phyloP scores from a whole-genome alignment of 768 basidiomycete species.

The Suillus subaureus region DNA sequence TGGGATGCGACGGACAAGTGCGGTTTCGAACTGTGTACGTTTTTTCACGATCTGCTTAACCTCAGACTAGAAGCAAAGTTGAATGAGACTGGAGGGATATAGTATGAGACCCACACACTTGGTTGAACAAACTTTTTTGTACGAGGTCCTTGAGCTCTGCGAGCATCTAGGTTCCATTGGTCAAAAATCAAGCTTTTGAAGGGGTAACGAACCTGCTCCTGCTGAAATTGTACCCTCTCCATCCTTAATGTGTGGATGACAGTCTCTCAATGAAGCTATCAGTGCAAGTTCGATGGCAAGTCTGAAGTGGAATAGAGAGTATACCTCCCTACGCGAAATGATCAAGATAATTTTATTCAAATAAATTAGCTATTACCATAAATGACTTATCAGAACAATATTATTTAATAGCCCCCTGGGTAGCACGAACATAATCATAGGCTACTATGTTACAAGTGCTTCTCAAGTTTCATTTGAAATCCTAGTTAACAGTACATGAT shows the following conservation, averaged over 20 bases:
- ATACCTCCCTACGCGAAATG: neutral
- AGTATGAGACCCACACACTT: constrained; percentile 46
- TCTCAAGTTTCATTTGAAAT: neutral
- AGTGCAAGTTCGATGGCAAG: neutral
- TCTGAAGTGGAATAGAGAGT: neutral
- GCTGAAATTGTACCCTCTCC: constrained; percentile 94
- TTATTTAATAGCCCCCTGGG: neutral
- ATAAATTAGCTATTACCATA: neutral
- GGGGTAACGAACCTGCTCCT: constrained; percentile 69
- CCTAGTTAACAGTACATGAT: neutral
- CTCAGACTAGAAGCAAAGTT: constrained; percentile 54
- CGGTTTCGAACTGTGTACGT: constrained; percentile 81
- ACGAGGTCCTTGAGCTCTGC: constrained; percentile 92
- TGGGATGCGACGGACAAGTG: constrained; percentile 80
- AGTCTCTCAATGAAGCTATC: neutral
- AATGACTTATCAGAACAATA: neutral
- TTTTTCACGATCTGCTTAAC: constrained; percentile 86
- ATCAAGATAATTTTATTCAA: neutral
- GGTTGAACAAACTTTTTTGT: constrained; percentile 81
- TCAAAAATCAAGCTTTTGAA: neutral
- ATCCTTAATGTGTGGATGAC: constrained; percentile 40
- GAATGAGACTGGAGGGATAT: constrained; percentile 3
- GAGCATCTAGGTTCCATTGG: constrained; percentile 66
- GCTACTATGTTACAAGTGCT: too few relatives aligned
- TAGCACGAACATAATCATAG: neutral